Conservation (phyloP, 2,329 filamentous ascomycete genomes). For the Botrytis elliptica region DNA sequence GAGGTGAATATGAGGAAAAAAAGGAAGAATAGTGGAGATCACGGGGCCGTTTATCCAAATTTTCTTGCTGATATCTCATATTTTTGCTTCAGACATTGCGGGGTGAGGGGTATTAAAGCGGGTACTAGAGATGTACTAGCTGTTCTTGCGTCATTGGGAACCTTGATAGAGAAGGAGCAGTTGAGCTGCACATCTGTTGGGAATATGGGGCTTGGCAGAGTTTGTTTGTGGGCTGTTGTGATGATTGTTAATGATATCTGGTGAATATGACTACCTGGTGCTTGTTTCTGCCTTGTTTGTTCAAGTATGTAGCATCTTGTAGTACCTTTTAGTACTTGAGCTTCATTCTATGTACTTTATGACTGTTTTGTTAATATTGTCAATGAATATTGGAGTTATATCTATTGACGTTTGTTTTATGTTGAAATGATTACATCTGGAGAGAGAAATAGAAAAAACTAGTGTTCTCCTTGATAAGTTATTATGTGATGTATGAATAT, state of each 20-base stretch:
- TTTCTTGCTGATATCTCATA: neutral
- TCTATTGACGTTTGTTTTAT: neutral
- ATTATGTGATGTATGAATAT: neutral
- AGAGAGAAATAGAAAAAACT: neutral
- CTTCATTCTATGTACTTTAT: neutral
- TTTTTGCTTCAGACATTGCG: neutral
- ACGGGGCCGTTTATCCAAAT: neutral
- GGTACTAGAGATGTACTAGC: neutral
- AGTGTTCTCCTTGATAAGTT: neutral
- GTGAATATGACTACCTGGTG: neutral
- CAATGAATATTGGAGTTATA: neutral
- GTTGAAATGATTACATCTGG: neutral
- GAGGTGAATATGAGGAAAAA: neutral
- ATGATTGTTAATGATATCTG: neutral
- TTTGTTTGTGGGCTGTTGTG: neutral
- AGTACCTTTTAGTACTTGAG: neutral
- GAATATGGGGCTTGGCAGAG: neutral
- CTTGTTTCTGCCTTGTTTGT: neutral
- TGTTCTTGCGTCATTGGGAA: neutral
- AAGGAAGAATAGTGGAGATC: neutral
- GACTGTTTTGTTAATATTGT: neutral
- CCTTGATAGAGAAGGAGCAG: slow-evolving; percentile 7
- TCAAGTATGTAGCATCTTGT: neutral
- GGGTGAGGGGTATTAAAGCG: slow-evolving; percentile 13
- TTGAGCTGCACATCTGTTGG: neutral